Base-by-base conservation (phyloP, 192 early-diverging fungal species). In the Haplosporangium gracile region DNA sequence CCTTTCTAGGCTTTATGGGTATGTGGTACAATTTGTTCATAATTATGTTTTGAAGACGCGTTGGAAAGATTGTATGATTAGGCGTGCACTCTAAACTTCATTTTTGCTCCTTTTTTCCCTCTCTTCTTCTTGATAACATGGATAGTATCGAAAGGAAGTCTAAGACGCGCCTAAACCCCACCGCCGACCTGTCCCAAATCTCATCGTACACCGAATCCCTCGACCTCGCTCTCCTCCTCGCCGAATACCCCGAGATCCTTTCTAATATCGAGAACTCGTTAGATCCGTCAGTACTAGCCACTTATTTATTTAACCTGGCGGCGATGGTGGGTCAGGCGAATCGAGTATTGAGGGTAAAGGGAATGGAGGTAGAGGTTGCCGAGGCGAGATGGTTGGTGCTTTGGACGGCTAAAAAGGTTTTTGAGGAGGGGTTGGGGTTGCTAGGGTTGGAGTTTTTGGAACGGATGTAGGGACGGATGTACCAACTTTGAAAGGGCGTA, bases 1-100 rank as follows among this genome's bases (percentile, higher is more conserved):
- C 16, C 96, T 97, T 84, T 93, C 98, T 20, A 95, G 98, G 38
- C 88, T 98, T 47, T 96, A 95, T 88, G 97, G 97, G 91, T 91
- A 83, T 83, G 83, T 77, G 22, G 22, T 18, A 11, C 9, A 5
- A 9, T 22, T 74, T 55, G 3, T 39, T 29, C 38, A 3, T 32
- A 39, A 20, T 77, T 38, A 63, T 43, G 75, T 51, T 89, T 68
- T 51, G 69, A n/a, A 42, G 38, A 13, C 39, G 36, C 20, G 18
- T 38, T 42, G 26, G 36, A 16, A 29, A 45, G 43, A 45, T 0
- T 3, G 43, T 45, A 15, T 45, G 43, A 45, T 15, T 45, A 45
- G 2, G 43, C 15, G 15, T 1, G 11, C 43, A 45, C 43, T 45
- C 43, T 45, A 53, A 24, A 24, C 39, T 70, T 49, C 36, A 16